Conservation (phyloP, 202 grass and related monocot genomes). For the Dendrocalamus latiflorus region DNA sequence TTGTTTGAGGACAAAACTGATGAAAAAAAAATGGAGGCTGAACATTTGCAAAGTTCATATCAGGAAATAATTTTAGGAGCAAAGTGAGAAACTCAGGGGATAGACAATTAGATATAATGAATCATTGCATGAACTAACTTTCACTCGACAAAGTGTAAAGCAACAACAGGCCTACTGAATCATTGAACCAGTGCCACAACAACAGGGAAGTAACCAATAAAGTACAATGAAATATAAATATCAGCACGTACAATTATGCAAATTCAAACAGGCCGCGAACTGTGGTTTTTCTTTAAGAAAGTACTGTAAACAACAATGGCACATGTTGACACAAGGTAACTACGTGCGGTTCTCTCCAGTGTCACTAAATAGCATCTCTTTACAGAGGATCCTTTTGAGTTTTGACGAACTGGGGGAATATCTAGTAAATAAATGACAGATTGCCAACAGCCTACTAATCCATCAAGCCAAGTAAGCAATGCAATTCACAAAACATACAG, state of each 20-base stretch:
- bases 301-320: not conserved
- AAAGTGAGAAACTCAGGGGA: conserved; percentile 13
- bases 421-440: conserved; percentile 17
- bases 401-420: not conserved
- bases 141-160: not conserved
- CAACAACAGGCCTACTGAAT: not conserved
- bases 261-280: not conserved
- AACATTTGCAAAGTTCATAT: not conserved
- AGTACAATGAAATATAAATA: not conserved
- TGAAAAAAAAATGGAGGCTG: not conserved
- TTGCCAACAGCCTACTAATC: conserved; percentile 6
- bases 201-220: not conserved
- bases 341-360: not conserved
- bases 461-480: conserved; percentile 6
- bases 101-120: not conserved
- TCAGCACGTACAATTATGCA: not conserved
- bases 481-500: not conserved
- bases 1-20: not conserved
- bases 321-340: not conserved
- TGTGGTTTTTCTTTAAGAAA: not conserved
- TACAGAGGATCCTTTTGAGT: not conserved
- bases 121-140: not conserved
- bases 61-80: not conserved
- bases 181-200: not conserved
- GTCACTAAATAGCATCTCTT: not conserved